Conservation (phyloP, 1,284 basidiomycete species). For the Moniliella sp. region DNA sequence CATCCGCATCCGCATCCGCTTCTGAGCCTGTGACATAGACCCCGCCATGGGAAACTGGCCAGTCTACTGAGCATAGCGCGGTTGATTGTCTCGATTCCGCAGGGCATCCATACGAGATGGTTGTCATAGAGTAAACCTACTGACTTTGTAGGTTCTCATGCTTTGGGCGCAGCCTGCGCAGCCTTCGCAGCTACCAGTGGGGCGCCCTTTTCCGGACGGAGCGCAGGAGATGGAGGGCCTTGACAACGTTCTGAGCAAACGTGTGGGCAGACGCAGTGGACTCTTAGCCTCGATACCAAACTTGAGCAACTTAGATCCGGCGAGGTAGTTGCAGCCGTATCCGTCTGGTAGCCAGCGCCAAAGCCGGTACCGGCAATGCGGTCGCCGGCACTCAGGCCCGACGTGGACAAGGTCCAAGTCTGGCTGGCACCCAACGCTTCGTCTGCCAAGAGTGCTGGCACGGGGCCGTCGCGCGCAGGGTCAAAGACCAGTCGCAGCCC, state of each 20-base stretch:
- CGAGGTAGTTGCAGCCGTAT: slow-evolving; percentile 41
- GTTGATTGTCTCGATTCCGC: too few relatives aligned
- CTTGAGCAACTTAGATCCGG: slow-evolving; percentile 59
- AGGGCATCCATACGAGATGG: too few relatives aligned
- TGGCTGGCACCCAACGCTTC: slow-evolving; percentile 54
- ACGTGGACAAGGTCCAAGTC: slow-evolving; percentile 77
- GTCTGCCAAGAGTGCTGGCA: slow-evolving; percentile 38
- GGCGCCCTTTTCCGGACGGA: slow-evolving; percentile 40
- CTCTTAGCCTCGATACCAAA: slow-evolving; percentile 90
- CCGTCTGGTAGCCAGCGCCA: slow-evolving; percentile 32
- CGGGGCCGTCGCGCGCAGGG: slow-evolving; percentile 11
- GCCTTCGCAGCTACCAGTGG: too few relatives aligned
- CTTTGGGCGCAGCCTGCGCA: too few relatives aligned
- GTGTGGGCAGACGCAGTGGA: slow-evolving; percentile 49
- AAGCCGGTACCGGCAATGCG: slow-evolving; percentile 73
- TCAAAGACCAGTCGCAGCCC: slow-evolving; percentile 46
- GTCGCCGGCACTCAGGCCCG: slow-evolving; percentile 64
- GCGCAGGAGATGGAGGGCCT: slow-evolving; percentile 54
- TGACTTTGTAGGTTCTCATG: too few relatives aligned
- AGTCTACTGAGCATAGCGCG: too few relatives aligned
- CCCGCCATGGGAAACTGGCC: too few relatives aligned
- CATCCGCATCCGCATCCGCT: too few relatives aligned
- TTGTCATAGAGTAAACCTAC: too few relatives aligned
- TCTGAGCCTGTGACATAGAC: too few relatives aligned
- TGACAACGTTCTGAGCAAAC: slow-evolving; percentile 49